phyloP scores from a whole-genome alignment of 495 filamentous ascomycete species.

The Baudoinia panamericana region DNA sequence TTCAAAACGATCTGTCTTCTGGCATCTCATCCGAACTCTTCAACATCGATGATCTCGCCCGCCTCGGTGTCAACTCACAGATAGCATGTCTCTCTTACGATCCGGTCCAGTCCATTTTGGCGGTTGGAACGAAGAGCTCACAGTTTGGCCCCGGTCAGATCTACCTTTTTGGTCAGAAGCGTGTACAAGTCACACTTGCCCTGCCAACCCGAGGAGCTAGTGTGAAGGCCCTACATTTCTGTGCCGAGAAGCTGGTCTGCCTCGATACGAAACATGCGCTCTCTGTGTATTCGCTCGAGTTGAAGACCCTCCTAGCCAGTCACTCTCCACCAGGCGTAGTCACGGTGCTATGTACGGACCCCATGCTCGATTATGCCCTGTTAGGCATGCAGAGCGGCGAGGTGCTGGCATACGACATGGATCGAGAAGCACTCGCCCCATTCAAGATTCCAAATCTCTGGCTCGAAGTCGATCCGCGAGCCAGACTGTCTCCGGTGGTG shows the following conservation, averaged over 20 bases:
- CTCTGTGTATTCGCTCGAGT: conserved; percentile 60
- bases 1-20: conserved; percentile 79
- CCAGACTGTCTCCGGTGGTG: conserved; percentile 48
- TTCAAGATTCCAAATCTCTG: conserved; percentile 79
- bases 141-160: conserved; percentile 68
- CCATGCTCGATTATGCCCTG: conserved; percentile 82
- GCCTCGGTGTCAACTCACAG: conserved; percentile 81
- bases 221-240: conserved; percentile 59
- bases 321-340: conserved; percentile 64
- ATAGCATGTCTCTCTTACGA: conserved; percentile 73
- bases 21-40: conserved; percentile 63
- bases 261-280: conserved; percentile 77
- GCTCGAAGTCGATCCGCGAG: conserved; percentile 48
- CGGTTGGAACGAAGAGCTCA: conserved; percentile 74
- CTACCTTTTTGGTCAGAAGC: conserved; percentile 77
- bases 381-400: conserved; percentile 45
- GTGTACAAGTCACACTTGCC: conserved; percentile 56
- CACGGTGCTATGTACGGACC: conserved; percentile 61
- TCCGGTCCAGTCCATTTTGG: conserved; percentile 82
- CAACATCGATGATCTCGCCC: conserved; percentile 65
- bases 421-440: conserved; percentile 58
- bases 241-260: conserved; percentile 64
- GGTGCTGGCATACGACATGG: conserved; percentile 78
- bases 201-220: conserved; percentile 50
- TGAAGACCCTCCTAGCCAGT: conserved; percentile 41